These are phyloP conservation scores for Neospora caninum DNA, from an alignment of 169 alveolate genomes.

Conservation along the genomic window DNA sequence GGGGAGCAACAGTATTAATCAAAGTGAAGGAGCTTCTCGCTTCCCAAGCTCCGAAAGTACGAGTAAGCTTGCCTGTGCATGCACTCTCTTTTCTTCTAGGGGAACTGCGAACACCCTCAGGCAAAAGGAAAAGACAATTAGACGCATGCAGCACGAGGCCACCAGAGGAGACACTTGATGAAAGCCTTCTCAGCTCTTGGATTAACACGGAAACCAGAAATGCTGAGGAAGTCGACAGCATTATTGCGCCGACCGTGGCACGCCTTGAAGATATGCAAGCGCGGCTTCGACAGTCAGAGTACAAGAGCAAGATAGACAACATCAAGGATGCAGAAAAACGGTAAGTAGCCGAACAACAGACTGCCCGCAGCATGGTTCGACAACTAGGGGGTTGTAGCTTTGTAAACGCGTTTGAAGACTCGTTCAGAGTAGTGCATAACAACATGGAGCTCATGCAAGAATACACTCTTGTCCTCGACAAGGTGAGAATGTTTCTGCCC, in stretches of 20 bases:
- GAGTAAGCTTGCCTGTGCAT: no score
- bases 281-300: not conserved
- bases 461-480: not conserved
- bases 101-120: not conserved
- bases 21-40: no score
- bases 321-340: not conserved
- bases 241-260: not conserved
- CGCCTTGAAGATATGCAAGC: not conserved
- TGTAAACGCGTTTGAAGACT: not conserved
- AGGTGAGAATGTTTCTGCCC: not conserved
- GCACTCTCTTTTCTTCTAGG: no score
- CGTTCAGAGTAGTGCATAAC: not conserved
- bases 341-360: not conserved
- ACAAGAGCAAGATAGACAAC: not conserved
- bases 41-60: no score
- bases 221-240: not conserved
- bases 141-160: not conserved
- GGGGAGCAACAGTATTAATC: no score
- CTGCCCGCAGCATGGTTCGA: not conserved
- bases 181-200: not conserved
- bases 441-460: slow-evolving; percentile 9
- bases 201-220: not conserved
- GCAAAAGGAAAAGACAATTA: not conserved
- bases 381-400: not conserved
- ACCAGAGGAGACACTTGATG: not conserved